Evolutionary conservation across 495 filamentous ascomycete species (phyloP).

Genomic region (Pyrenula aspistea): DNA sequence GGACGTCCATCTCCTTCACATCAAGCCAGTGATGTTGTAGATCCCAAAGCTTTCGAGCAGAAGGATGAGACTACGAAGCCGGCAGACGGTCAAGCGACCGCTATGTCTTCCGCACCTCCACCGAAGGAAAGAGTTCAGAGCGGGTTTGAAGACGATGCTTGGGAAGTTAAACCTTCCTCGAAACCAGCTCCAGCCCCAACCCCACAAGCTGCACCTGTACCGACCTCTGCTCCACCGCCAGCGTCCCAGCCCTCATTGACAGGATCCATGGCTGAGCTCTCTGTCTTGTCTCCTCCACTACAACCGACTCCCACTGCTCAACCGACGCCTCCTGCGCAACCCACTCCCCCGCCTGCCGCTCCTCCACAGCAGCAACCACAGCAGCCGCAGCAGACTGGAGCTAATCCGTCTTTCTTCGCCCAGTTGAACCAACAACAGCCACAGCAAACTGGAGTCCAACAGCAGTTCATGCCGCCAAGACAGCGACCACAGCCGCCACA

Average conservation of each 20-base stretch:
- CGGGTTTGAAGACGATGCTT: constrained; percentile 95
- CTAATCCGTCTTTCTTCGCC: constrained; percentile 37
- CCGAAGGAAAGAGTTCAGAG: constrained; percentile 24
- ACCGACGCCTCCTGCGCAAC: constrained; percentile 29
- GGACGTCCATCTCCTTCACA: constrained; percentile 75
- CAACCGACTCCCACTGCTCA: constrained; percentile 56
- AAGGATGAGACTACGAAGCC: constrained; percentile 32
- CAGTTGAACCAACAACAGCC: constrained; percentile 21
- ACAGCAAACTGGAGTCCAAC: constrained; percentile 12
- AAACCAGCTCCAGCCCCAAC: constrained; percentile 24
- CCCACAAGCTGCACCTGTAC: constrained; percentile 18
- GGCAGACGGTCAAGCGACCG: constrained; percentile 30
- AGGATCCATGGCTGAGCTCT: constrained; percentile 68
- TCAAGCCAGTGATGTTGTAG: constrained; percentile 73
- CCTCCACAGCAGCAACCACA: constrained; percentile 36
- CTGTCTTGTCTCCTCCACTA: constrained; percentile 60
- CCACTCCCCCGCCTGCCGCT: constrained; percentile 29
- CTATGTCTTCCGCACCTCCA: constrained; percentile 34
- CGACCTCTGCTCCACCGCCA: constrained; percentile 16
- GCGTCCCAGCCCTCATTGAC: constrained; percentile 41
- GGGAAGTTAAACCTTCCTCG: constrained; percentile 91
- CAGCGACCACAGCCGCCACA: constrained; percentile 66
- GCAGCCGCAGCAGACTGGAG: constrained; percentile 38
- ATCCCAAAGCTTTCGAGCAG: constrained; percentile 73
- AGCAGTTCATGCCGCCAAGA: constrained; percentile 36